Conservation (phyloP, 306 rosid species). For the Citrullus mucosospermus region DNA sequence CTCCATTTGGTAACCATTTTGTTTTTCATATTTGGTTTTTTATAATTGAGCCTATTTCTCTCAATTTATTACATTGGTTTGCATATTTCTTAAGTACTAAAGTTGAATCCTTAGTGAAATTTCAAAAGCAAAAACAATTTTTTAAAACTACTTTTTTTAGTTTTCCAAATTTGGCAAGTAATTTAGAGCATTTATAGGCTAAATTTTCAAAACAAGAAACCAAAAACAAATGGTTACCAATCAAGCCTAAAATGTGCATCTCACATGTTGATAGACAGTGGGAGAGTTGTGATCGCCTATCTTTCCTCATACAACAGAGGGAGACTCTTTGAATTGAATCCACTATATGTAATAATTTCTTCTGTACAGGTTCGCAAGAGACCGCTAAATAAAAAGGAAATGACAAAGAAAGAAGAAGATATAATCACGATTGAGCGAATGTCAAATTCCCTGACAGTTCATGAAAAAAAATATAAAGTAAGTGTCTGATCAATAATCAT, state of each 20-base stretch:
- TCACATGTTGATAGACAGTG: background rate
- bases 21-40: no score
- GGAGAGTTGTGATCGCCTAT: background rate
- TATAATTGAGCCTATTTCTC: no score
- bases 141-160: no score
- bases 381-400: slow-evolving; percentile 85
- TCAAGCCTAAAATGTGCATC: background rate
- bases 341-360: background rate
- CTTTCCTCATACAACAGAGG: background rate
- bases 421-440: slow-evolving; percentile 50
- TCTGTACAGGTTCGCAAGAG: slow-evolving; percentile 89
- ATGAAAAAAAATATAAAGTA: slow-evolving; percentile 92
- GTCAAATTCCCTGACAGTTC: slow-evolving; percentile 70
- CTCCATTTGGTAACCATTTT: no score
- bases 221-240: no score
- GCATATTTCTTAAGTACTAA: no score
- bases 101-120: no score
- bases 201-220: no score
- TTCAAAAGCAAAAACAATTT: no score
- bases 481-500: background rate
- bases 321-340: background rate
- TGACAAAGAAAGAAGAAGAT: slow-evolving; percentile 89
- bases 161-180: no score
- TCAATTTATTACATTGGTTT: no score
- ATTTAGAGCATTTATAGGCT: no score